Evolutionary conservation across 2,329 filamentous ascomycete species (phyloP), one percentile per base, ranked within the genome.

Genomic region (Cladophialophora exuberans): DNA sequence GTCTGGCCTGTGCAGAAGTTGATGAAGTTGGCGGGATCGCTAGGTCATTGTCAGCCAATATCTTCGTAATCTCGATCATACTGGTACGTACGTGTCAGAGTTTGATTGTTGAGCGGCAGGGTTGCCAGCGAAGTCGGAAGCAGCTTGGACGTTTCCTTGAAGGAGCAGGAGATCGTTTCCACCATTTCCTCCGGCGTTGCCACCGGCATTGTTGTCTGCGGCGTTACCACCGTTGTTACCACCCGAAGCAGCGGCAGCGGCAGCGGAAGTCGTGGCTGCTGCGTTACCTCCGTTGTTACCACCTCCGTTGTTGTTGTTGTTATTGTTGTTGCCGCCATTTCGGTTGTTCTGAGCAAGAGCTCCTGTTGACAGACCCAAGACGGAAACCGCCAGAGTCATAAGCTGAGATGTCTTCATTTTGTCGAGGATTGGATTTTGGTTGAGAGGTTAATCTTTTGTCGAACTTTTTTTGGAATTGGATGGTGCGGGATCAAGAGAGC

Each of bases 1-100:
- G 73, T 76, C 66, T 79, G 76, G 57, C 79, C 79, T 4, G 71
- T 65, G 65, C 82, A 84, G 69, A 83, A 80, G 71, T 83, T 83
- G 74, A 83, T 83, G 68, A 83, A 83, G 70, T 83, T 83, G 66
- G 74, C 74, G 17, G 68, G 46, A 56, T 81, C 57, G 47, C 62
- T 63, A 26, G 6, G 9, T 9, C 22, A 33, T 36, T 31, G 54
- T 58, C 26, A 60, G 50, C 15, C 15, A n/a, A 39, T 10, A 42
- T 26, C 22, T n/a, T n/a, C n/a, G n/a, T n/a, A n/a, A 62, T 42
- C 18, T 18, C 9, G 17, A 41, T 15, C 31, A 31, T 6, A 6
- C 15, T 54, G 13, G 20, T 22, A 28, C 60, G 31, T 47, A 62
- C 60, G 61, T 63, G 4, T 51, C 47, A 4, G 60, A 62, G 39